Conservation (phyloP, 2,329 filamentous ascomycete genomes). For the Epichloe scottii region DNA sequence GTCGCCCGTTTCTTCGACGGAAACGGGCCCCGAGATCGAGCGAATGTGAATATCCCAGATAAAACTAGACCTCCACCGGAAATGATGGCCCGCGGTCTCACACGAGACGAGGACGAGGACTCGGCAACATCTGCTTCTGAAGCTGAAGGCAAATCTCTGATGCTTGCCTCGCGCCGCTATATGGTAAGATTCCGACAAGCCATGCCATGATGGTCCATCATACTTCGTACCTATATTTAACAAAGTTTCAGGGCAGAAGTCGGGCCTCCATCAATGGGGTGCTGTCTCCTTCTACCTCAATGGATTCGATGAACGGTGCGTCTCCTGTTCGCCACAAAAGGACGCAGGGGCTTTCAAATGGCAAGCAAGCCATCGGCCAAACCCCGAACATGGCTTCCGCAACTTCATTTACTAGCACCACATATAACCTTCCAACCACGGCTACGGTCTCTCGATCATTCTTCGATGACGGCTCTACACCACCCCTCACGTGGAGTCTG, state of each 20-base stretch:
- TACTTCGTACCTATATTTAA: neutral
- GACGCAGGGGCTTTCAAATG: slow-evolving; percentile 41
- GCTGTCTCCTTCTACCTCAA: slow-evolving; percentile 75
- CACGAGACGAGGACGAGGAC: slow-evolving; percentile 81
- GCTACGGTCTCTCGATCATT: slow-evolving; percentile 65
- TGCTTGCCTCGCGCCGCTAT: slow-evolving; percentile 56
- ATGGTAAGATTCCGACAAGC: slow-evolving; percentile 36
- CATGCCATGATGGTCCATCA: neutral
- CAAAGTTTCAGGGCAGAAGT: slow-evolving; percentile 36
- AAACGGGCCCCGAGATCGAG: slow-evolving; percentile 82
- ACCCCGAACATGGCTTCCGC: slow-evolving; percentile 43
- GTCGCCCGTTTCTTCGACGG: slow-evolving; percentile 66
- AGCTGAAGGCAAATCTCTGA: slow-evolving; percentile 60
- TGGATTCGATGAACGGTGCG: slow-evolving; percentile 73
- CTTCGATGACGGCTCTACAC: slow-evolving; percentile 75
- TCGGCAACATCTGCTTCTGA: slow-evolving; percentile 77
- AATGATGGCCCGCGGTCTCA: slow-evolving; percentile 72
- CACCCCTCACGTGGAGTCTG: slow-evolving; percentile 76
- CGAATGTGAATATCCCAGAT: slow-evolving; percentile 78
- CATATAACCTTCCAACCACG: slow-evolving; percentile 44
- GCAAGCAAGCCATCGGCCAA: slow-evolving; percentile 22
- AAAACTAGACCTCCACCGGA: slow-evolving; percentile 83
- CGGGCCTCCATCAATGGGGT: slow-evolving; percentile 57
- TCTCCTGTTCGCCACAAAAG: slow-evolving; percentile 47
- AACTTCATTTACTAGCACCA: slow-evolving; percentile 48